Evolutionary conservation across 208 protist species (phyloP).

Genomic region (Crithidia acanthocephali): DNA sequence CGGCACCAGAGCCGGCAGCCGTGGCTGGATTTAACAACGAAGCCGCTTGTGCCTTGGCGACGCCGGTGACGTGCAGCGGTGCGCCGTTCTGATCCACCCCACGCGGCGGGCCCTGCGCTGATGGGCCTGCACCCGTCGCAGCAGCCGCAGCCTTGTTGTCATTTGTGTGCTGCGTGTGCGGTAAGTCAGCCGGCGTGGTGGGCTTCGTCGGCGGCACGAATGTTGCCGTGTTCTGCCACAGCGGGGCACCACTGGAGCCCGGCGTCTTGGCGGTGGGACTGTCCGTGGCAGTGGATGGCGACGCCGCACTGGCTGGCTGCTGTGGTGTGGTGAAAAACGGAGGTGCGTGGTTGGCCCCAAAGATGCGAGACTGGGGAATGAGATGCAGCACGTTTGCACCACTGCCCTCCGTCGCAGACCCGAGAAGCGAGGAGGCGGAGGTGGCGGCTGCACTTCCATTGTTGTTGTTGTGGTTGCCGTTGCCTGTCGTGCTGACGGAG

Average conservation of each 20-base stretch:
- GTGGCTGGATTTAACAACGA: background rate
- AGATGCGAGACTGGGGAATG: background rate
- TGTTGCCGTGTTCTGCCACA: background rate
- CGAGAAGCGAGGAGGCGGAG: background rate
- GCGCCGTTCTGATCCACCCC: background rate
- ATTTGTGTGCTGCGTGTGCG: background rate
- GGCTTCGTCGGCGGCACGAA: background rate
- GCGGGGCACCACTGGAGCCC: background rate
- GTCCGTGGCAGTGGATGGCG: background rate
- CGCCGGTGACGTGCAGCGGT: background rate
- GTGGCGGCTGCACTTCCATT: background rate
- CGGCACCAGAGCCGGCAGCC: background rate
- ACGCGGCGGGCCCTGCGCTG: background rate
- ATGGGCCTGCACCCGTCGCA: background rate
- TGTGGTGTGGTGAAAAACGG: background rate
- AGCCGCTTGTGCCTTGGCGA: background rate
- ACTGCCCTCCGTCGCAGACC: background rate
- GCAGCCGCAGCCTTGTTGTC: background rate
- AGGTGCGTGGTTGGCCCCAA: background rate
- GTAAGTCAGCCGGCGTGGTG: background rate
- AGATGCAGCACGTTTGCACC: conserved; percentile 8
- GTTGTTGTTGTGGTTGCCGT: background rate
- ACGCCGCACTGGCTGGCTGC: background rate
- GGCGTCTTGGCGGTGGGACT: background rate
- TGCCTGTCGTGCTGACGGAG: background rate